Evolutionary conservation across 768 basidiomycete genomes (phyloP).

Genomic region (Lactifluus piperatus): DNA sequence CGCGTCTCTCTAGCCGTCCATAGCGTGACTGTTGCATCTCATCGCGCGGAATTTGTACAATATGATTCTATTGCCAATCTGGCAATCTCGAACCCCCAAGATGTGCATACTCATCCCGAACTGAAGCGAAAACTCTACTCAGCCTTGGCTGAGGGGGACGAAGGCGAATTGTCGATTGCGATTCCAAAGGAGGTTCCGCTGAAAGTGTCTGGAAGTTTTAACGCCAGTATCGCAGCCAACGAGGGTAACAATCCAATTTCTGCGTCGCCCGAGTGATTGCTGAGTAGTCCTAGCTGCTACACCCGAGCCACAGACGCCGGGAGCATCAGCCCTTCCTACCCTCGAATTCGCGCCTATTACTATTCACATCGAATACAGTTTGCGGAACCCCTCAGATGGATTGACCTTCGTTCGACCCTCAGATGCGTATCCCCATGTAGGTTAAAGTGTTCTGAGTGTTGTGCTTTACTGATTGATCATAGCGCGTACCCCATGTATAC

Average conservation of each 20-base stretch:
- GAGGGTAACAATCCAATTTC: slow-evolving; percentile 39
- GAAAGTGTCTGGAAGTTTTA: slow-evolving; percentile 46
- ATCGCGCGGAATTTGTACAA: slow-evolving; percentile 69
- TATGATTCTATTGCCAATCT: slow-evolving; percentile 66
- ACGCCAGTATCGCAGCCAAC: slow-evolving; percentile 37
- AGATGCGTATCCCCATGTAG: slow-evolving; percentile 78
- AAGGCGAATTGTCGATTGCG: slow-evolving; percentile 89
- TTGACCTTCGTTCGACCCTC: slow-evolving; percentile 76
- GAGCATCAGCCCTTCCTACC: slow-evolving; percentile 24
- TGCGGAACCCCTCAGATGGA: slow-evolving; percentile 77
- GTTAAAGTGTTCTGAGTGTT: slow-evolving; percentile 25
- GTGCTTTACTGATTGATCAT: not conserved
- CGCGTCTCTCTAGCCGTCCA: slow-evolving; percentile 47
- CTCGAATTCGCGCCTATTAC: slow-evolving; percentile 62
- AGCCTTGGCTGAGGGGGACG: slow-evolving; percentile 83
- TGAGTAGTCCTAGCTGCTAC: slow-evolving; percentile 43
- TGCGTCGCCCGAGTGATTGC: not conserved
- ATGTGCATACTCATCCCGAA: slow-evolving; percentile 87
- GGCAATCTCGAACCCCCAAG: slow-evolving; percentile 54
- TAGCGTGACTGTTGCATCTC: slow-evolving; percentile 61
- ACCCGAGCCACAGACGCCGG: slow-evolving; percentile 74
- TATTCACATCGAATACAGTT: slow-evolving; percentile 71
- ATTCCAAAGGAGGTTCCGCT: slow-evolving; percentile 67
- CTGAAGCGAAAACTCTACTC: slow-evolving; percentile 88
- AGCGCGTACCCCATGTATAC: slow-evolving; percentile 92